These are phyloP conservation scores for Tillandsia leiboldiana DNA, from an alignment of 176 grass and related monocot genomes.

Conservation along the genomic window DNA sequence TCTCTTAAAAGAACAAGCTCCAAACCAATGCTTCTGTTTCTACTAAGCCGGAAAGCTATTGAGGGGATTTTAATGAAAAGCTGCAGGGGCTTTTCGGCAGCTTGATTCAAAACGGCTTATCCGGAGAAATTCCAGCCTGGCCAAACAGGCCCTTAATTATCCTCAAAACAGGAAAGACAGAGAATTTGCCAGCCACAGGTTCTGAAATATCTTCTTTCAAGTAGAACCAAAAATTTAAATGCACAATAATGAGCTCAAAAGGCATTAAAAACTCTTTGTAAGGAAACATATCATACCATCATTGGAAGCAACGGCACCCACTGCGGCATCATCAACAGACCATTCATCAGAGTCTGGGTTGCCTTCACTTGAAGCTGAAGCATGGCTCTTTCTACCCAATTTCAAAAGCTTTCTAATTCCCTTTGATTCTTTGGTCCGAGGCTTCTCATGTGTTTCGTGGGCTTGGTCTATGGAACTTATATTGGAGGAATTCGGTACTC, in stretches of 20 bases:
- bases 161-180: too few relatives aligned
- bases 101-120: too few relatives aligned
- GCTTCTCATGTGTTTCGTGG: slow-evolving; percentile 25
- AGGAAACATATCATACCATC: slow-evolving; percentile 47
- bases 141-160: too few relatives aligned
- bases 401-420: slow-evolving; percentile 87
- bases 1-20: too few relatives aligned
- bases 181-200: background rate
- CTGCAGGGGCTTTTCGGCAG: too few relatives aligned
- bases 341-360: slow-evolving; percentile 38
- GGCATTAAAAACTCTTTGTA: background rate
- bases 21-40: too few relatives aligned
- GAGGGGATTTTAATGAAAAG: too few relatives aligned
- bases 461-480: slow-evolving; percentile 29
- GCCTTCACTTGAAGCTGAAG: slow-evolving; percentile 30
- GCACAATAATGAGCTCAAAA: background rate
- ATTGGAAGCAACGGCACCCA: slow-evolving; percentile 21
- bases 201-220: background rate
- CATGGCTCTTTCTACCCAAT: slow-evolving; percentile 72
- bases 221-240: slow-evolving; percentile 1
- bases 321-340: slow-evolving; percentile 46
- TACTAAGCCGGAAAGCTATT: too few relatives aligned
- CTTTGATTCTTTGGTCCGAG: slow-evolving; percentile 65
- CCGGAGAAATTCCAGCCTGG: too few relatives aligned
- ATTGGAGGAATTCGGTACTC: slow-evolving; percentile 20